Evolutionary conservation across 2,329 filamentous ascomycete species (phyloP).

Genomic region (Kalmusia sp.): DNA sequence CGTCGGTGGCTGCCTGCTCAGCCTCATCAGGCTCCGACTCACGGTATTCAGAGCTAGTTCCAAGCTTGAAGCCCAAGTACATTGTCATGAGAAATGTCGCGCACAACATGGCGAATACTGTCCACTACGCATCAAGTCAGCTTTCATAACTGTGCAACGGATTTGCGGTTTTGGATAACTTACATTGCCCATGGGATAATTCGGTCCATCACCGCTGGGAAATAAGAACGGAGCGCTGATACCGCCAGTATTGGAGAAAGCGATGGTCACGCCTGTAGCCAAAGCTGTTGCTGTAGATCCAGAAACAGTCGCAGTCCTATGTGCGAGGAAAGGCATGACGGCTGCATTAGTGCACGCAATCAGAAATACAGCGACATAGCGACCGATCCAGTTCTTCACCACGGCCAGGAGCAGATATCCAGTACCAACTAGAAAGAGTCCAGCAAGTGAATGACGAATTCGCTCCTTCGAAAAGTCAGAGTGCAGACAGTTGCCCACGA

Average conservation of each 20-base stretch:
- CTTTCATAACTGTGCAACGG: not conserved
- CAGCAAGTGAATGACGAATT: conserved; percentile 27
- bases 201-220: conserved; percentile 21
- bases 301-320: conserved; percentile 28
- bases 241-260: conserved; percentile 28
- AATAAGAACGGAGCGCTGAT: conserved; percentile 30
- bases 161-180: conserved; percentile 6
- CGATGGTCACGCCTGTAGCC: conserved; percentile 28
- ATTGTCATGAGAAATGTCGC: conserved; percentile 24
- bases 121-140: conserved; percentile 18
- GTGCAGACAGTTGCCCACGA: conserved; percentile 27
- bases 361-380: conserved; percentile 28
- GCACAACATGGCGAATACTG: conserved; percentile 27
- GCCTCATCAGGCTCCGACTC: conserved; percentile 27
- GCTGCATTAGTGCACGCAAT: conserved; percentile 30
- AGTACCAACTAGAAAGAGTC: conserved; percentile 20
- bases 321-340: conserved; percentile 28
- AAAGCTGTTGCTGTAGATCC: conserved; percentile 29
- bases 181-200: conserved; percentile 29
- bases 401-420: conserved; percentile 28
- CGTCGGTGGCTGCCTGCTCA: no score
- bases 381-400: conserved; percentile 27
- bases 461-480: conserved; percentile 30
- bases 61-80: conserved; percentile 27
- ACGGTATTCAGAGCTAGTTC: conserved; percentile 28